Evolutionary conservation across 306 rosid species (phyloP).

Genomic region (Vachellia pachyceras): DNA sequence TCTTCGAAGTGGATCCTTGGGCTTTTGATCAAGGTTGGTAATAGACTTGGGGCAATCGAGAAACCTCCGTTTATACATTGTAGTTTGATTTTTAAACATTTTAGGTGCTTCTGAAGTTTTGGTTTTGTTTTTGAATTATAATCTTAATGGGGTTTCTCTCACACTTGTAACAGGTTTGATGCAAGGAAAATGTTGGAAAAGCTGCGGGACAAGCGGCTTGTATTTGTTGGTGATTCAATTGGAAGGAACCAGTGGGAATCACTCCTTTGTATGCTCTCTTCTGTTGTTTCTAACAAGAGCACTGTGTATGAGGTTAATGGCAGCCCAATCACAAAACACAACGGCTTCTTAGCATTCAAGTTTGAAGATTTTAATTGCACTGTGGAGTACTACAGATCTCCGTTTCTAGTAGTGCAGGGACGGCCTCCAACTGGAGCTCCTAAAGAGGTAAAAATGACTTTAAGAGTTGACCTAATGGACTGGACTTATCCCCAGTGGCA

Average conservation of each 20-base stretch:
- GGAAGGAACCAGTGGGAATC: slow-evolving; percentile 99
- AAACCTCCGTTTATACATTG: slow-evolving; percentile 6
- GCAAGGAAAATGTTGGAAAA: slow-evolving; percentile 77
- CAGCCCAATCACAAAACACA: slow-evolving; percentile 78
- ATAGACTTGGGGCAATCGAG: not conserved
- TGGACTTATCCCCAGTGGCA: slow-evolving; percentile 73
- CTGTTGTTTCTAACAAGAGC: slow-evolving; percentile 61
- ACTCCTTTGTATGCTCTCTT: slow-evolving; percentile 86
- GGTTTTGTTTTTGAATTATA: slow-evolving; percentile 20
- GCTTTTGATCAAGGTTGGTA: not conserved
- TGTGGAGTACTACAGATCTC: slow-evolving; percentile 86
- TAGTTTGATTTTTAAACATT: not conserved
- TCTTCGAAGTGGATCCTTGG: not conserved
- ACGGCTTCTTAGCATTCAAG: slow-evolving; percentile 77
- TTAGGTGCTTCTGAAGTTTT: not conserved
- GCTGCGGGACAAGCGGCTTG: slow-evolving; percentile 68
- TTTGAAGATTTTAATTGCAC: slow-evolving; percentile 87
- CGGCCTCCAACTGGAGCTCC: slow-evolving; percentile 75
- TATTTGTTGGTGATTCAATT: slow-evolving; percentile 92
- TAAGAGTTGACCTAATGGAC: slow-evolving; percentile 78
- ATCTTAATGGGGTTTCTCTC: slow-evolving; percentile 23
- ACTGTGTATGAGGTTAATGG: slow-evolving; percentile 79
- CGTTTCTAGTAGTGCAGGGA: slow-evolving; percentile 81
- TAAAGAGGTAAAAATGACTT: slow-evolving; percentile 52
- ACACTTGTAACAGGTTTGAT: slow-evolving; percentile 63